These are phyloP conservation scores for Fusarium albosuccineum DNA, from an alignment of 2,329 filamentous ascomycete species.

Conservation along the genomic window DNA sequence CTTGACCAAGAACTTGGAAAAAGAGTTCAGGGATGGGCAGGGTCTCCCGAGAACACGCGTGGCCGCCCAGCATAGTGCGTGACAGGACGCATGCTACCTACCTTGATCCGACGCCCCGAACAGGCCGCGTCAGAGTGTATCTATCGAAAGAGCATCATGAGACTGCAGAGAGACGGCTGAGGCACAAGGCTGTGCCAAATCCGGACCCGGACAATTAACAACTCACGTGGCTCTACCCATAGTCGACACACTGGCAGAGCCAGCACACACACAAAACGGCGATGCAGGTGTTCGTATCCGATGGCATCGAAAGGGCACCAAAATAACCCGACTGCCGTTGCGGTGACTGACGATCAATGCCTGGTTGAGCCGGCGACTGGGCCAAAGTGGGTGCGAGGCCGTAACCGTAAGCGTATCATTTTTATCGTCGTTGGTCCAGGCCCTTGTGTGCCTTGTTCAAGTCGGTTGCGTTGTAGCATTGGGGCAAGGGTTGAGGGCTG, in stretches of 20 bases:
- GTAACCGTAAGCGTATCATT: constrained; percentile 9
- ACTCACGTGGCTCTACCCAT: not conserved
- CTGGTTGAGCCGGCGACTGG: constrained; percentile 17
- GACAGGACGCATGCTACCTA: not conserved
- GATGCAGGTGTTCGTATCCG: not conserved
- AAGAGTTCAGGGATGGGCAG: not conserved
- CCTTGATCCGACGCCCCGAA: constrained; percentile 14
- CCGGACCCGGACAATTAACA: not conserved
- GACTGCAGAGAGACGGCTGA: not conserved
- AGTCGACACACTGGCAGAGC: not conserved
- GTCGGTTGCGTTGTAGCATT: constrained; percentile 6
- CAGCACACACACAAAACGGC: not conserved
- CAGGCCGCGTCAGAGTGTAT: constrained; percentile 1
- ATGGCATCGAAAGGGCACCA: not conserved
- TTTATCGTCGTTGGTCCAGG: constrained; percentile 6
- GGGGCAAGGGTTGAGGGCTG: constrained; percentile 4
- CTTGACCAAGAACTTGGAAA: constrained; percentile 23
- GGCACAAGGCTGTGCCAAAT: not conserved
- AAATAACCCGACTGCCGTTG: constrained; percentile 12
- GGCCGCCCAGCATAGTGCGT: constrained; percentile 3
- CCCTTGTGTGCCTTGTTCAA: not conserved
- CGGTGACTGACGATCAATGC: constrained; percentile 29
- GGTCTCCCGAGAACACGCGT: constrained; percentile 9
- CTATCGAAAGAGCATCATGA: constrained; percentile 18
- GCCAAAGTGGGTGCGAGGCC: constrained; percentile 6